These are phyloP conservation scores for Sporisorium sorghi DNA, from an alignment of 1,284 basidiomycete genomes.

Conservation along the genomic window DNA sequence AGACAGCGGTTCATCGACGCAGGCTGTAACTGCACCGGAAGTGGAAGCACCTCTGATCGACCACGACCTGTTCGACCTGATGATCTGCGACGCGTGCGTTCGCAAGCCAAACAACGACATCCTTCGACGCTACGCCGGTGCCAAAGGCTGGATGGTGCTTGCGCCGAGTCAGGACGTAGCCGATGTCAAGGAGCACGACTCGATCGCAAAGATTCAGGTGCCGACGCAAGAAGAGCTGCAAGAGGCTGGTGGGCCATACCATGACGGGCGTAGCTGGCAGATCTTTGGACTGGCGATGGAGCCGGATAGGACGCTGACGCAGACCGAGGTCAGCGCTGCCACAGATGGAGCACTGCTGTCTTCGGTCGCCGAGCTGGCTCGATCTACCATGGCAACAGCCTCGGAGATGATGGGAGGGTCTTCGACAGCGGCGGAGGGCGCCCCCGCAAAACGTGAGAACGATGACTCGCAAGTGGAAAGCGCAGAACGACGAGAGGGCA, in stretches of 20 bases:
- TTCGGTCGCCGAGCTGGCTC: constrained; percentile 47
- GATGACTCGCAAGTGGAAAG: neutral
- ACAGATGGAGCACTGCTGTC: constrained; percentile 38
- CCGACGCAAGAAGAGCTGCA: constrained; percentile 39
- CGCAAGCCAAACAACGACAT: constrained; percentile 38
- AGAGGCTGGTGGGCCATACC: constrained; percentile 22
- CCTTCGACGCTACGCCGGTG: constrained; percentile 57
- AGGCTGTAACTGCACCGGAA: constrained; percentile 15
- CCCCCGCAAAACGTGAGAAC: neutral
- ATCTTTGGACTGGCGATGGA: constrained; percentile 49
- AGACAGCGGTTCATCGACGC: too few relatives aligned
- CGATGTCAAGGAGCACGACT: constrained; percentile 24
- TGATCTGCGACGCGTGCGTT: constrained; percentile 66
- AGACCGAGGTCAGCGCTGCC: constrained; percentile 31
- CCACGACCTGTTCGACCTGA: constrained; percentile 59
- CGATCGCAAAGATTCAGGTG: constrained; percentile 35
- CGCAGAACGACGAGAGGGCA: constrained; percentile 14
- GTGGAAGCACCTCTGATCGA: constrained; percentile 50
- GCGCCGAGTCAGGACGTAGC: constrained; percentile 24
- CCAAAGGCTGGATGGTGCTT: constrained; percentile 54
- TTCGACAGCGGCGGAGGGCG: neutral
- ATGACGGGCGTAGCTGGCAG: constrained; percentile 39
- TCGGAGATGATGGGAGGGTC: constrained; percentile 7
- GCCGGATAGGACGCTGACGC: constrained; percentile 26
- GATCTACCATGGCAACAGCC: constrained; percentile 17